Conservation (phyloP, 2,329 filamentous ascomycete genomes). For the Penicillium fuscoglaucum region DNA sequence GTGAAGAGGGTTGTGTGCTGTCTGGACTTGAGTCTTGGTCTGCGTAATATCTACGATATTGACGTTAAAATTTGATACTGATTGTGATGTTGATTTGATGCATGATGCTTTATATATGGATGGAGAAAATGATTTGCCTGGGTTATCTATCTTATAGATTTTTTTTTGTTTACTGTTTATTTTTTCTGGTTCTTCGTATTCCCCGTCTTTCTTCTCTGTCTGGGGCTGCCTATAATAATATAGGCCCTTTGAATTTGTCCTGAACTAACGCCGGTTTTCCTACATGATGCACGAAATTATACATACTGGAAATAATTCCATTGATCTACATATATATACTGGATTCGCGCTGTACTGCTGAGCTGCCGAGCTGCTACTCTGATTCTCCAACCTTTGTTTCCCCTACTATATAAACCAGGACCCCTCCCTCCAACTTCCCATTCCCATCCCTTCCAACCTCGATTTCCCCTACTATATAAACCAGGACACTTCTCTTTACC, state of each 20-base stretch:
- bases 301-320: neutral
- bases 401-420: neutral
- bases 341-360: neutral
- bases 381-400: neutral
- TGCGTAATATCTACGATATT: conserved; percentile 15
- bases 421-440: neutral
- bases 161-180: conserved; percentile 6
- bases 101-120: conserved; percentile 11
- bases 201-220: neutral
- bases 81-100: conserved; percentile 10
- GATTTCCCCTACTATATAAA: neutral
- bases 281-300: conserved; percentile 1
- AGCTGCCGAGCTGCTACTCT: neutral
- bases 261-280: conserved; percentile 19
- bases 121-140: conserved; percentile 11
- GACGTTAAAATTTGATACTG: conserved; percentile 5
- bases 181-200: conserved; percentile 12
- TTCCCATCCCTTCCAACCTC: too few species aligned
- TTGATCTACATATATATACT: neutral
- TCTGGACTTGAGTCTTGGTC: conserved; percentile 57
- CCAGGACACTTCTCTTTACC: neutral
- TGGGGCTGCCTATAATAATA: neutral
- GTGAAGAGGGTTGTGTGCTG: conserved; percentile 62
- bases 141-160: conserved; percentile 9
- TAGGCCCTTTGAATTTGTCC: conserved; percentile 9